phyloP scores from a whole-genome alignment of 495 filamentous ascomycete genomes.

The Aspergillus heteromorphus region DNA sequence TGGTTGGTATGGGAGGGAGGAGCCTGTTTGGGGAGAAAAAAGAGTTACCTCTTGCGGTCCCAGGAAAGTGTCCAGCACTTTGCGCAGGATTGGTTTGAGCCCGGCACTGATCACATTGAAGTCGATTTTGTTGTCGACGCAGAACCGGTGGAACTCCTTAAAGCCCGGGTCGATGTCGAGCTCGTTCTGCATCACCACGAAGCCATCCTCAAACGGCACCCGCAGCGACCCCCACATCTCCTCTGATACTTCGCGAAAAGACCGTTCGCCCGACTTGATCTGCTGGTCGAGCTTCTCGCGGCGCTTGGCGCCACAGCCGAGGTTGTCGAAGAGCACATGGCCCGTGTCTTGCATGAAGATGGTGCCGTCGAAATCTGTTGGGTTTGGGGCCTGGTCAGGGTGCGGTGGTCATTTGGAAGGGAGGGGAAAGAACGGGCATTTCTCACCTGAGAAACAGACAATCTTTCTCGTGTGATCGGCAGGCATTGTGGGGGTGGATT shows the following conservation, averaged over 20 bases:
- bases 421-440: neutral
- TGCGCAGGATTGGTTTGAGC: conserved; percentile 58
- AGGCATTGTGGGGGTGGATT: neutral
- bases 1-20: too few relatives aligned
- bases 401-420: too few relatives aligned
- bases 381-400: neutral
- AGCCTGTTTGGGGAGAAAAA: too few relatives aligned
- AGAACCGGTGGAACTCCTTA: conserved; percentile 61
- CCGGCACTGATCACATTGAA: conserved; percentile 74
- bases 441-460: conserved; percentile 17
- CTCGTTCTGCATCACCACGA: conserved; percentile 59
- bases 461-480: conserved; percentile 11
- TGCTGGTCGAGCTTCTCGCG: conserved; percentile 58
- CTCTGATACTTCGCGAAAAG: conserved; percentile 69
- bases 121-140: conserved; percentile 57
- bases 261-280: conserved; percentile 61
- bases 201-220: conserved; percentile 69
- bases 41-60: conserved; percentile 56
- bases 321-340: conserved; percentile 64
- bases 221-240: conserved; percentile 71
- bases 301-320: conserved; percentile 56
- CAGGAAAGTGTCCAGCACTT: conserved; percentile 59
- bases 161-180: conserved; percentile 66
- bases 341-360: conserved; percentile 79
- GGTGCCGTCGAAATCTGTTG: conserved; percentile 67